Base-by-base conservation (phyloP, 2,329 filamentous ascomycete species). In the Microdochium nivale region DNA sequence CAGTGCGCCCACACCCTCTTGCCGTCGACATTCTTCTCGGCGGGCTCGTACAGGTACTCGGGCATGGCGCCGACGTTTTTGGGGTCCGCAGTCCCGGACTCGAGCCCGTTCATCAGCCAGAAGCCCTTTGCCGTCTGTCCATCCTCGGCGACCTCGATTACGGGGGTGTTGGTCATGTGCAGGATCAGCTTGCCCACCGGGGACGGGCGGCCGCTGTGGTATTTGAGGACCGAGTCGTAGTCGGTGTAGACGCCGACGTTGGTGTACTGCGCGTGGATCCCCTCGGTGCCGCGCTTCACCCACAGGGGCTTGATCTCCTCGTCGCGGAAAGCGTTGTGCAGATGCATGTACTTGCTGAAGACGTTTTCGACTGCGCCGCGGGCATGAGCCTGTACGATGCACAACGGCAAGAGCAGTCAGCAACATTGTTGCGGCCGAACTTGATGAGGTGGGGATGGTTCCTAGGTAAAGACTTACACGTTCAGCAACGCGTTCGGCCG, bases 1-100 rank as follows among this genome's bases (percentile, higher is more conserved):
- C 48, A 49, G 48, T 49, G 48, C 5, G 48, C 48, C 48, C 48
- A 49, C 27, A 49, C 48, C 16, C 48, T 24, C 48, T 49, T 35
- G 10, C 48, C 48, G 3, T 49, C 5, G 14, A 49, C 48, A 21
- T 49, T 40, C 48, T 49, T 49, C 8, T 49, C 48, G 25, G 27
- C 27, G 10, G 32, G 48, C 27, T 40, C 32, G 48, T 35, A 49
- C 48, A 51, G 49, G 33, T 27, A 5, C 37, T 37, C 33, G 33
- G 33, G 33, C 33, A 37, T 37, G 33, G 33, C 33, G 7, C 33
- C 33, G 7, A 37, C 33, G 33, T 37, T 37, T 7, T 5, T 14
- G 13, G 33, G 33, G 7, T 37, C 33, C 33, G 33, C 16, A 3
- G 33, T 37, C 7, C 33, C 33, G 13, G 33, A 37, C 33, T 37